These are phyloP conservation scores for Aspergillus flavus DNA, from an alignment of 2,329 filamentous ascomycete species.

Conservation along the genomic window DNA sequence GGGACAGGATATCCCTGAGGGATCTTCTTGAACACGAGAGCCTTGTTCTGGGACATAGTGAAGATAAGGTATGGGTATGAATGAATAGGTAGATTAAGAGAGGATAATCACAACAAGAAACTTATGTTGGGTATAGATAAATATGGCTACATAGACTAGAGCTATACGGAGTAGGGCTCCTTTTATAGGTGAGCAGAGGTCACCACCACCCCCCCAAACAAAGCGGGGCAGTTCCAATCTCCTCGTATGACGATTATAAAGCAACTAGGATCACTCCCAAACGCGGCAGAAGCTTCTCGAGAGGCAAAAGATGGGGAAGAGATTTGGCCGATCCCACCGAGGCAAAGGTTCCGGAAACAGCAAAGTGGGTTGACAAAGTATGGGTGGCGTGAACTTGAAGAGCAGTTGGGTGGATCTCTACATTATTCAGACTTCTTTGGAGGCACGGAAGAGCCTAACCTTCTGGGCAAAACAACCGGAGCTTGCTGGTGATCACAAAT, in stretches of 20 bases:
- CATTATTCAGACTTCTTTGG: not conserved
- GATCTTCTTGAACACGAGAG: conserved; percentile 70
- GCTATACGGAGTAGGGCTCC: not conserved
- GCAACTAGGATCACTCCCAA: conserved; percentile 12
- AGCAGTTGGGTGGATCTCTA: conserved; percentile 18
- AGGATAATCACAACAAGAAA: not conserved
- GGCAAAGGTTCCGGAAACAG: conserved; percentile 1
- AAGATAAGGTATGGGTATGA: conserved; percentile 3
- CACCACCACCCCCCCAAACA: not conserved
- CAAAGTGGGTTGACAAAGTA: conserved; percentile 11
- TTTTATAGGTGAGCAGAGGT: not conserved
- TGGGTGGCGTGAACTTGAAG: not conserved
- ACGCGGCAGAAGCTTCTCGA: conserved; percentile 31
- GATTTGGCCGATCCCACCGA: not conserved
- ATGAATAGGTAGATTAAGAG: not conserved
- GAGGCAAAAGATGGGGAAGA: conserved; percentile 8
- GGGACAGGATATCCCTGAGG: conserved; percentile 68
- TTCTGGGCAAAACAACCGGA: conserved; percentile 32
- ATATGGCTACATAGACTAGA: not conserved
- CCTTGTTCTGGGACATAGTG: conserved; percentile 64
- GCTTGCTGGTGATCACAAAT: conserved; percentile 5
- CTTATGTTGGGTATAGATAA: not conserved
- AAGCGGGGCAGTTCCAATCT: conserved; percentile 24
- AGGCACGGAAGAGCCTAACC: conserved; percentile 25
- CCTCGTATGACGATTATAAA: conserved; percentile 23